Conservation (phyloP, 306 rosid genomes). For the Casuarina equisetifolia region DNA sequence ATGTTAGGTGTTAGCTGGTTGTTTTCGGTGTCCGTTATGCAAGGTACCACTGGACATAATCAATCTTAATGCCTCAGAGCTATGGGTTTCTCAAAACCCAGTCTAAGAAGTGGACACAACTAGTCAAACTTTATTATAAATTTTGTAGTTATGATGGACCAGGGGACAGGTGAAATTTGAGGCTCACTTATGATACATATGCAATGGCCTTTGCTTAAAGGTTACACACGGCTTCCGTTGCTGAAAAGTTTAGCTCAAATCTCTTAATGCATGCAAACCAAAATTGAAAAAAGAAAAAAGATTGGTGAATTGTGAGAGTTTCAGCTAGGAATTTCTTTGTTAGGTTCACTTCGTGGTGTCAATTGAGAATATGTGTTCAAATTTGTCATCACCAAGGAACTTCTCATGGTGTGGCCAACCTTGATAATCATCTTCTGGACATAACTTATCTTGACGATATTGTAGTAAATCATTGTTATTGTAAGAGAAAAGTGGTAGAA, state of each 20-base stretch:
- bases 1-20: not conserved
- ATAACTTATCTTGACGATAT: not conserved
- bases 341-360: not conserved
- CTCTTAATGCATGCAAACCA: not conserved
- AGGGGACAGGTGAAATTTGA: not conserved
- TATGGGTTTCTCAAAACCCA: not conserved
- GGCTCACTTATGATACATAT: not conserved
- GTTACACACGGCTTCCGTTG: not conserved
- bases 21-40: not conserved
- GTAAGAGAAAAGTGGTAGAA: not conserved
- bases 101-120: not conserved
- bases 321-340: not conserved
- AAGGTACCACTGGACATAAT: not conserved
- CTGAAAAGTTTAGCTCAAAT: not conserved
- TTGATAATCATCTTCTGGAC: not conserved
- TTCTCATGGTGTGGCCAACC: not conserved
- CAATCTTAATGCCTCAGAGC: not conserved
- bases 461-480: not conserved
- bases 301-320: not conserved
- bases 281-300: not conserved
- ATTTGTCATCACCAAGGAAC: no score
- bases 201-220: not conserved
- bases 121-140: not conserved
- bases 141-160: slow-evolving; percentile 18
- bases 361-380: slow-evolving; percentile 33